Base-by-base conservation (phyloP, 1,139 yeast genomes). In the Magnusiomyces paraingens region DNA sequence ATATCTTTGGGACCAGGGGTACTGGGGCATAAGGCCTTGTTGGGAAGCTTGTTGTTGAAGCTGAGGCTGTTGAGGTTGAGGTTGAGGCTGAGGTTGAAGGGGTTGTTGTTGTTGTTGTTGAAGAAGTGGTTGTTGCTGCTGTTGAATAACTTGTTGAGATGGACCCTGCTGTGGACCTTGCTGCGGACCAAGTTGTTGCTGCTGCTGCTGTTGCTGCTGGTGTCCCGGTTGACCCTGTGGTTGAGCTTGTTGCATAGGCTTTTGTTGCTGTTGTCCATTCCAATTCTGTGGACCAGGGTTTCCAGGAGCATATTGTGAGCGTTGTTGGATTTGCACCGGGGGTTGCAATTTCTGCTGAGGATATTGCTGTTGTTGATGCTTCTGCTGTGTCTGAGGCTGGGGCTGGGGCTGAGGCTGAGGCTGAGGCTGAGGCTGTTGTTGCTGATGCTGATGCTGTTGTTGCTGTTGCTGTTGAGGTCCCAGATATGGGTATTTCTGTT, bases 1-100 rank as follows among this genome's bases (percentile, higher is more conserved):
- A 64, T 81, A 82, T 61, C 80, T 79, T 63, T 88, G 78, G 50
- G 78, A 78, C 98, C 98, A 91, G 1, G 96, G 96, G 22, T 68
- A 70, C 47, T 63, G 84, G 68, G 58, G 67, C 56, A 43, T 21
- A 3, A 40, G 49, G 14, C 18, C 43, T 40, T 15, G 49, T 26
- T 29, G 49, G 49, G 22, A 36, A 22, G 43, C 38, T 38, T n/a
- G 47, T 42, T 35, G 42, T 35, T 18, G 51, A 18, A 42, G 55
- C 6, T 12, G 40, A 20, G 17, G 55, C 20, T 17, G 51, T 29
- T 44, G 52, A 20, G 40, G 55, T 20, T 29, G 32, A 8, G 32
- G 32, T 40, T 12, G 49, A 36, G 43, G 52, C 26, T 42, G 51
- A 10, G 43, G 12, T n/a, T 40, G 43, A n/a, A 2, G 42, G 3